Evolutionary conservation across 768 basidiomycete genomes (phyloP).

Genomic region (Russula compacta): DNA sequence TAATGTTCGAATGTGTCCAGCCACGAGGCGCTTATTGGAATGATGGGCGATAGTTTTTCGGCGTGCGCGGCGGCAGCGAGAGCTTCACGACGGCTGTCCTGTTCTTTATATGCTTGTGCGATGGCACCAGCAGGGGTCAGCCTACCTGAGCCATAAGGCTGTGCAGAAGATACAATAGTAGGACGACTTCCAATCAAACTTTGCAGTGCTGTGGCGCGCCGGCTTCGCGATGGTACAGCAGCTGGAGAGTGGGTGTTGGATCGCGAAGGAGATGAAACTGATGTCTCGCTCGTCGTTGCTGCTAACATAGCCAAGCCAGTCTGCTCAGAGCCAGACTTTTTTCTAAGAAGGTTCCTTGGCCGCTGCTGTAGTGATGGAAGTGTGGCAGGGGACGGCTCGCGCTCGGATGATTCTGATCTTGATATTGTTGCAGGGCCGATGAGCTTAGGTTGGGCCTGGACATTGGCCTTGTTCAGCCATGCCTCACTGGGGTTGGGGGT

Average conservation of each 20-base stretch:
- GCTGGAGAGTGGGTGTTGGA: neutral
- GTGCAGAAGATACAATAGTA: neutral
- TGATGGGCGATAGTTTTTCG: neutral
- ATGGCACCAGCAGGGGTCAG: slow-evolving; percentile 20
- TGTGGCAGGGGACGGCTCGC: neutral
- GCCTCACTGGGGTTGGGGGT: neutral
- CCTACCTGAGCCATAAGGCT: slow-evolving; percentile 7
- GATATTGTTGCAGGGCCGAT: neutral
- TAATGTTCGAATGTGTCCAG: neutral
- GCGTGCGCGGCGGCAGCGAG: slow-evolving; percentile 11
- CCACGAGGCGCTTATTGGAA: neutral
- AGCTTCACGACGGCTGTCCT: slow-evolving; percentile 16
- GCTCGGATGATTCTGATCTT: neutral
- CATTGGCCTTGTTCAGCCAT: slow-evolving; percentile 8
- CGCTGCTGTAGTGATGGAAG: neutral
- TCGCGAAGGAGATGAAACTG: neutral
- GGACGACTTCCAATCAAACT: slow-evolving; percentile 7
- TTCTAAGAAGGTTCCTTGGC: slow-evolving; percentile 4
- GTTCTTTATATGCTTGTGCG: slow-evolving; percentile 19
- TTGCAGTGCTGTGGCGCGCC: slow-evolving; percentile 2
- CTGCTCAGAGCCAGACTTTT: neutral
- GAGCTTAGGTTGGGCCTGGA: neutral
- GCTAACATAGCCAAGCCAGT: neutral
- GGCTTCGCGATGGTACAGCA: neutral
- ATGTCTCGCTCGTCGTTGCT: neutral